Base-by-base conservation (phyloP, 2,329 filamentous ascomycete genomes). In the Botrytis medusae region DNA sequence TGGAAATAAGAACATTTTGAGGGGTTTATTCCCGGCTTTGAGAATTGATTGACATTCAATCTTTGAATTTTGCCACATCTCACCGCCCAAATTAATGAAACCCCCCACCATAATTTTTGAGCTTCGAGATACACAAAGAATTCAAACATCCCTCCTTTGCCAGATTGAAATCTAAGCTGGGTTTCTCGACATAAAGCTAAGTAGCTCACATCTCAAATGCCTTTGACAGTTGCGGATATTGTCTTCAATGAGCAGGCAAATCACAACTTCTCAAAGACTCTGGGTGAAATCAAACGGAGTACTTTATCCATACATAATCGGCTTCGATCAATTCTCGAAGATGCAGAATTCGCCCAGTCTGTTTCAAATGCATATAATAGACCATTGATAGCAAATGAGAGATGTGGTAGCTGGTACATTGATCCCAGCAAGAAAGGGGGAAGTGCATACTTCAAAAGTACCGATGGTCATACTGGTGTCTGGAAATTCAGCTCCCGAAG, bases 361-460 rank as follows among this genome's bases (percentile, higher is more conserved):
- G 90, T 94, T 0, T 87, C 88, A 1, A 81, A 82, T 1, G 85
- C 86, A 0, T 89, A 80, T 40, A 76, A 79, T 4, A 84, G 95
- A 1, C 94, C 94, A 0, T 85, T 98, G 1, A 86, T 98, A 22
- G 94, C 95, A 44, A 99, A 99, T 80, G 95, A 98, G 84, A 89
- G 96, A 74, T 98, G 96, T 81, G 96, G 96, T 0, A 95, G 93
- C 82, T 99, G 96, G 96, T 98, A 98, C 81, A 92, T 98, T 40
- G 83, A 85, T 48, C 91, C 91, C 0, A 82, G 82, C 12, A 79
- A 79, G 40, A 96, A 95, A 82, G 83, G 81, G 1, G 92, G 89
- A 46, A 94, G 92, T 76, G 93, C 92, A 46, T 99, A 98, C 83
- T 99, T 98, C 84, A 99, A 99, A 86, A 97, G 93, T 83, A 99